phyloP scores from a whole-genome alignment of 2,329 filamentous ascomycete species.

The Uncinocarpus reesii region DNA sequence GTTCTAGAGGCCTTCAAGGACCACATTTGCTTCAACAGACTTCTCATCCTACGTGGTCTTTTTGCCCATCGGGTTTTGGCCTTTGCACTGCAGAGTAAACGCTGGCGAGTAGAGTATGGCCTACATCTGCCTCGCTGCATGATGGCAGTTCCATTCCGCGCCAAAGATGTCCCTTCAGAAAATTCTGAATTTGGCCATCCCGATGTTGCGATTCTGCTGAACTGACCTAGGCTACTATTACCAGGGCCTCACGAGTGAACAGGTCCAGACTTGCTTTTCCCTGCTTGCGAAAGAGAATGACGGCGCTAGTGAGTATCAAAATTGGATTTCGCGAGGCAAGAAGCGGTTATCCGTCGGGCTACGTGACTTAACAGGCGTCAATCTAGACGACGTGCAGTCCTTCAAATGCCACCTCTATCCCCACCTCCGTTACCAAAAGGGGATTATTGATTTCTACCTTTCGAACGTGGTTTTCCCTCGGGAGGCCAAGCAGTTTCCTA shows the following conservation, averaged over 20 bases:
- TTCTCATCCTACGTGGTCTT: constrained; percentile 37
- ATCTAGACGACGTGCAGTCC: constrained; percentile 43
- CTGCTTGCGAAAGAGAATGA: constrained; percentile 45
- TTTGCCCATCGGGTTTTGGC: constrained; percentile 46
- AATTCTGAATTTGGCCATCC: constrained; percentile 54
- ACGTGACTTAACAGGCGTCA: constrained; percentile 43
- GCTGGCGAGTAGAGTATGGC: constrained; percentile 58
- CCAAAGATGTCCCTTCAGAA: constrained; percentile 48
- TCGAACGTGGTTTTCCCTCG: constrained; percentile 46
- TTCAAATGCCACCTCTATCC: constrained; percentile 14
- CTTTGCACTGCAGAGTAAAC: constrained; percentile 47
- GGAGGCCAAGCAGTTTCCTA: constrained; percentile 49
- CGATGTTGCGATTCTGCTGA: constrained; percentile 48
- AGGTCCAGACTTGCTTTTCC: constrained; percentile 41
- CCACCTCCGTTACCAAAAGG: constrained; percentile 14
- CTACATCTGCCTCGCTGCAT: constrained; percentile 42
- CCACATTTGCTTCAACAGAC: constrained; percentile 1
- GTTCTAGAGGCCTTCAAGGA: background rate
- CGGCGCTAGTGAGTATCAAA: constrained; percentile 39
- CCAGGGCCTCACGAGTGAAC: constrained; percentile 42
- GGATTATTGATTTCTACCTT: constrained; percentile 51
- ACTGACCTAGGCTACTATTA: constrained; percentile 49
- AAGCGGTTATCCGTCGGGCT: constrained; percentile 30
- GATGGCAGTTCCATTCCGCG: constrained; percentile 50
- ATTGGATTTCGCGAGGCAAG: constrained; percentile 25